Percentiles rank a stretch among this genome's conserved stretches.
Evolutionary conservation across 805 yeast genomes (phyloP).

Genomic region (Tanozyma kutaoensis): DNA sequence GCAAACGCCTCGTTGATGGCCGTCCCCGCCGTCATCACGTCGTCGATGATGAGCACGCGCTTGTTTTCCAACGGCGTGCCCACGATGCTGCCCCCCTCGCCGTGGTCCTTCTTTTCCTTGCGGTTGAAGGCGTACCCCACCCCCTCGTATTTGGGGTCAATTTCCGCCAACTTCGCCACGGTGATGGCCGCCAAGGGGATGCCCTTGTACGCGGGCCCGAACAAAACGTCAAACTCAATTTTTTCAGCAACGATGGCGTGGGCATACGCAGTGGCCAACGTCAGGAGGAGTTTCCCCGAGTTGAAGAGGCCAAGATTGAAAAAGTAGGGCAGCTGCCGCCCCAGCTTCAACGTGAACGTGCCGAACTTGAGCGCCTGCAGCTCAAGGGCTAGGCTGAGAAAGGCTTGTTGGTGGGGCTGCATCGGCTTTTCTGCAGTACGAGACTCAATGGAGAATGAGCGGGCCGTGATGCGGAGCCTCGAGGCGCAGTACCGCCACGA

Average conservation of each 20-base stretch:
- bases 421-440: no score
- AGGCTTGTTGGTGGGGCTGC: slow-evolving; percentile 44
- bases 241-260: slow-evolving; percentile 72
- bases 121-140: slow-evolving; percentile 91
- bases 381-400: slow-evolving; percentile 72
- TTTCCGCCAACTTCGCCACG: slow-evolving; percentile 82
- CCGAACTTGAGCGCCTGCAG: slow-evolving; percentile 82
- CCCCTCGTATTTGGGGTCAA: slow-evolving; percentile 59
- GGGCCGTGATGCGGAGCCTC: no score
- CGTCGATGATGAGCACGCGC: slow-evolving; percentile 78
- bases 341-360: slow-evolving; percentile 78
- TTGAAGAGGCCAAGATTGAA: slow-evolving; percentile 87
- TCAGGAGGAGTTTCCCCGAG: slow-evolving; percentile 67
- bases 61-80: slow-evolving; percentile 68
- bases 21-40: slow-evolving; percentile 97
- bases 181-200: slow-evolving; percentile 91
- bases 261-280: slow-evolving; percentile 82
- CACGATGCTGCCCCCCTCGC: slow-evolving; percentile 94
- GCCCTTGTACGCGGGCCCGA: slow-evolving; percentile 98
- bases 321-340: slow-evolving; percentile 90
- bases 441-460: no score
- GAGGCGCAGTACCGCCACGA: slow-evolving; percentile 42
- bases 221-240: slow-evolving; percentile 75
- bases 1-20: slow-evolving; percentile 91
- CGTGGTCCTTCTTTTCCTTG: slow-evolving; percentile 94